Evolutionary conservation across 2,329 filamentous ascomycete species (phyloP).

Genomic region (Cryphonectria nitschkei): DNA sequence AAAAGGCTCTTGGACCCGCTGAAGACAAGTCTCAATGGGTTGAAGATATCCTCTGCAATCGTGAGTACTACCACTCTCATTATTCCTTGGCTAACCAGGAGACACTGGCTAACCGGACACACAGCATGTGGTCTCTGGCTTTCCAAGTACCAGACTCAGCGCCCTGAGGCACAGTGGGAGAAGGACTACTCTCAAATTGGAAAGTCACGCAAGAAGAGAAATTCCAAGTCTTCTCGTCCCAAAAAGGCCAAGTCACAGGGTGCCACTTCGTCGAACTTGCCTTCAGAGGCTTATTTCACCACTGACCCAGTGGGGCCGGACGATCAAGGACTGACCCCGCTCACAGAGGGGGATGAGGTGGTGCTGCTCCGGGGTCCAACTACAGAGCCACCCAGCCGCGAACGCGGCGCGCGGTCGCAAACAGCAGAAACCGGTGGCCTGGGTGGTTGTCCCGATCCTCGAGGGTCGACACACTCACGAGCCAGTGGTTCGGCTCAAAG

Average conservation of each 20-base stretch:
- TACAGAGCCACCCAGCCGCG: slow-evolving; percentile 30
- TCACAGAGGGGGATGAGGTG: slow-evolving; percentile 31
- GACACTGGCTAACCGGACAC: slow-evolving; percentile 35
- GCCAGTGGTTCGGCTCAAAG: slow-evolving; percentile 60
- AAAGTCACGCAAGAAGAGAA: slow-evolving; percentile 55
- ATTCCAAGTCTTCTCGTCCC: slow-evolving; percentile 45
- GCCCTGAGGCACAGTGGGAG: slow-evolving; percentile 83
- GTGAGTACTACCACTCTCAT: slow-evolving; percentile 50
- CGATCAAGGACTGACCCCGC: slow-evolving; percentile 40
- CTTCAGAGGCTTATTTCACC: slow-evolving; percentile 57
- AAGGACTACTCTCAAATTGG: slow-evolving; percentile 59
- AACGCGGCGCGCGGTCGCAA: slow-evolving; percentile 35
- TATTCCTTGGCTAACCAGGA: slow-evolving; percentile 11
- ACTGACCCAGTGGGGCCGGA: slow-evolving; percentile 57
- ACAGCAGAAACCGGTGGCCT: slow-evolving; percentile 22
- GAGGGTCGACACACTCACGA: slow-evolving; percentile 57
- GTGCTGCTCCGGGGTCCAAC: slow-evolving; percentile 29
- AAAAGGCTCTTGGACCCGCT: slow-evolving; percentile 67
- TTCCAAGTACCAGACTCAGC: slow-evolving; percentile 81
- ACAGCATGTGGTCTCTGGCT: slow-evolving; percentile 91
- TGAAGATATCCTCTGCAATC: slow-evolving; percentile 84
- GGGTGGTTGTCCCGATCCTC: slow-evolving; percentile 36
- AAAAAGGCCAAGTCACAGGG: slow-evolving; percentile 56
- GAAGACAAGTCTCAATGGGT: slow-evolving; percentile 71
- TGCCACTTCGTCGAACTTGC: slow-evolving; percentile 48